Conservation (phyloP, 805 yeast genomes). For the Wickerhamiella allomyrinae region DNA sequence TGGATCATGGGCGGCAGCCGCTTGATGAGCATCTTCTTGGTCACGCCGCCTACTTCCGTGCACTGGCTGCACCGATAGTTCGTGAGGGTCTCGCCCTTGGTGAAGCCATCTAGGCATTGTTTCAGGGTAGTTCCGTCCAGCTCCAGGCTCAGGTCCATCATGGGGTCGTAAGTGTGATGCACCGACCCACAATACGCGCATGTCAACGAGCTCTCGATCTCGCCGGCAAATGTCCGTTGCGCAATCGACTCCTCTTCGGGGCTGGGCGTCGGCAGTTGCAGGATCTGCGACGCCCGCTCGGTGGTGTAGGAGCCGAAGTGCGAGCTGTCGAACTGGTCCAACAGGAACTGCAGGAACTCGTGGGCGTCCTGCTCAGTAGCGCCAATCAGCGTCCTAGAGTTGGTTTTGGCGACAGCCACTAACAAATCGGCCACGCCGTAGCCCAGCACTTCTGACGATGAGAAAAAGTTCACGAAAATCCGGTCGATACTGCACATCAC, state of each 20-base stretch:
- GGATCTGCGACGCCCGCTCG: not conserved
- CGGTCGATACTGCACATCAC: conserved; percentile 76
- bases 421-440: conserved; percentile 71
- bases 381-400: conserved; percentile 64
- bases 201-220: conserved; percentile 59
- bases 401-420: conserved; percentile 72
- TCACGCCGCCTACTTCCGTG: conserved; percentile 44
- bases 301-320: conserved; percentile 8
- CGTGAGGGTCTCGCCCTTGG: conserved; percentile 63
- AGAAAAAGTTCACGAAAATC: conserved; percentile 60
- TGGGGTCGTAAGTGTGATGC: conserved; percentile 71
- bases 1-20: conserved; percentile 65
- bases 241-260: conserved; percentile 19
- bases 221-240: conserved; percentile 74
- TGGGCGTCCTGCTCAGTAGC: conserved; percentile 98
- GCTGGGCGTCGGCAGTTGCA: conserved; percentile 3
- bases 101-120: conserved; percentile 64
- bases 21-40: conserved; percentile 55
- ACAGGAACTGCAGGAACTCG: conserved; percentile 86
- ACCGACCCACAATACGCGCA: conserved; percentile 55
- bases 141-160: conserved; percentile 78
- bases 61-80: conserved; percentile 62
- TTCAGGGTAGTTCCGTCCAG: conserved; percentile 29
- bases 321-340: conserved; percentile 60
- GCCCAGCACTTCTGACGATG: conserved; percentile 46